These are phyloP conservation scores for Suhomyces chickasaworum DNA, from an alignment of 1,139 yeast genomes.

Conservation along the genomic window DNA sequence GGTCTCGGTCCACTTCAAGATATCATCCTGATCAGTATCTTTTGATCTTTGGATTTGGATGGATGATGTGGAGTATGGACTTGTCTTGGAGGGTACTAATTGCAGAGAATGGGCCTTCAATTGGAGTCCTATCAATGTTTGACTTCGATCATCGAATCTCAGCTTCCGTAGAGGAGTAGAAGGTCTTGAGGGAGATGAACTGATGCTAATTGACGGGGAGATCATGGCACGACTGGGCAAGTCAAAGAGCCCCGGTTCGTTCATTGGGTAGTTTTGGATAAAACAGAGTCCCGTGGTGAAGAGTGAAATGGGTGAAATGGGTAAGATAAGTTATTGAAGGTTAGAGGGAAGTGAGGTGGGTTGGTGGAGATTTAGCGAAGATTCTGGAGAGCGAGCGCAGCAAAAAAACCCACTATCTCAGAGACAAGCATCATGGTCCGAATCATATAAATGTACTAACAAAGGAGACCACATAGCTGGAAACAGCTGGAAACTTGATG, in stretches of 20 bases:
- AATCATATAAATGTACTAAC: too few species aligned
- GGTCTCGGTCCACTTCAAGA: constrained; percentile 32
- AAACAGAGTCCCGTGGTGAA: background rate
- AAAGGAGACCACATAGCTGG: too few species aligned
- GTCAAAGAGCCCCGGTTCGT: constrained; percentile 13
- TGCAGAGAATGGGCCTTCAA: constrained; percentile 15
- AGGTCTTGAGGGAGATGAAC: constrained; percentile 3
- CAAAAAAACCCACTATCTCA: too few species aligned
- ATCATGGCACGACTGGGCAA: constrained; percentile 16
- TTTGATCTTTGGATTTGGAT: background rate
- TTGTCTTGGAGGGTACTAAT: background rate
- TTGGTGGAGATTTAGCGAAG: background rate
- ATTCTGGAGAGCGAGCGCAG: too few species aligned
- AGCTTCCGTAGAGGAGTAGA: constrained; percentile 19
- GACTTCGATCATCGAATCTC: constrained; percentile 44
- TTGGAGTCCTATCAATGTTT: constrained; percentile 31
- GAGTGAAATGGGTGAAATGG: background rate
- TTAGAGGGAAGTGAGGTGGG: background rate
- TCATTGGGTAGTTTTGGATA: background rate
- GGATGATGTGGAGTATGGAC: background rate
- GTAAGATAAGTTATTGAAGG: background rate
- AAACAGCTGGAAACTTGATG: too few species aligned
- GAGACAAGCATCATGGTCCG: too few species aligned
- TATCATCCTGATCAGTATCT: constrained; percentile 6
- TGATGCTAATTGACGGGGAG: constrained; percentile 16